A percentile compares a stretch with the other conserved stretches of the same genome.
Conservation (phyloP, 2,329 filamentous ascomycete genomes). For the Alternaria infectoria region DNA sequence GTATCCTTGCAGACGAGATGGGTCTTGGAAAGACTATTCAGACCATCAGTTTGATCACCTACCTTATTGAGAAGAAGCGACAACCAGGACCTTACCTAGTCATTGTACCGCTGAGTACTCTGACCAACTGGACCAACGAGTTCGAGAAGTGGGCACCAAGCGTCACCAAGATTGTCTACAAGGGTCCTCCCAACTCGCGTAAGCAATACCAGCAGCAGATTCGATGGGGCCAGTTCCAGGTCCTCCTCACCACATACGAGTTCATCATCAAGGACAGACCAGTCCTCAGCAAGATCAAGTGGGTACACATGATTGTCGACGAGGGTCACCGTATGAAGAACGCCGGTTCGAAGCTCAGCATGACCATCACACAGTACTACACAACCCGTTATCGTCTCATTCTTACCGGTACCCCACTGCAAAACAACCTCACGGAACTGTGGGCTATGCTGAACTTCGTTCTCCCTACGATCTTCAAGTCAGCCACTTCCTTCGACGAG, state of each 20-base stretch:
- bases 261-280: constrained; percentile 99
- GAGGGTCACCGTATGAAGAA: constrained; percentile 99
- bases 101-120: constrained; percentile 93
- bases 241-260: constrained; percentile 95
- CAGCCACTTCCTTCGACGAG: constrained; percentile 97
- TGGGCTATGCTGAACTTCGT: constrained; percentile 99
- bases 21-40: constrained; percentile 99
- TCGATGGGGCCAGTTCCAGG: constrained; percentile 93
- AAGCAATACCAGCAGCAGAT: constrained; percentile 94
- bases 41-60: constrained; percentile 96
- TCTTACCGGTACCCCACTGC: constrained; percentile 93
- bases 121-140: constrained; percentile 98
- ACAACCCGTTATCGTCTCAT: constrained; percentile 93
- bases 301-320: constrained; percentile 99
- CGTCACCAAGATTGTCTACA: constrained; percentile 89
- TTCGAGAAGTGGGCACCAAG: constrained; percentile 99
- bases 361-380: constrained; percentile 94
- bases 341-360: constrained; percentile 91
- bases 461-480: constrained; percentile 98
- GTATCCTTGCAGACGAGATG: constrained; percentile 99
- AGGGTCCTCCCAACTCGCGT: constrained; percentile 85
- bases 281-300: constrained; percentile 96
- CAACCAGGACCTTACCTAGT: constrained; percentile 93
- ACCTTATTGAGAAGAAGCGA: constrained; percentile 94
- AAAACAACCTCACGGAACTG: constrained; percentile 94